phyloP scores from a whole-genome alignment of 2,329 filamentous ascomycete species.

The Calonectria hawksworthii region DNA sequence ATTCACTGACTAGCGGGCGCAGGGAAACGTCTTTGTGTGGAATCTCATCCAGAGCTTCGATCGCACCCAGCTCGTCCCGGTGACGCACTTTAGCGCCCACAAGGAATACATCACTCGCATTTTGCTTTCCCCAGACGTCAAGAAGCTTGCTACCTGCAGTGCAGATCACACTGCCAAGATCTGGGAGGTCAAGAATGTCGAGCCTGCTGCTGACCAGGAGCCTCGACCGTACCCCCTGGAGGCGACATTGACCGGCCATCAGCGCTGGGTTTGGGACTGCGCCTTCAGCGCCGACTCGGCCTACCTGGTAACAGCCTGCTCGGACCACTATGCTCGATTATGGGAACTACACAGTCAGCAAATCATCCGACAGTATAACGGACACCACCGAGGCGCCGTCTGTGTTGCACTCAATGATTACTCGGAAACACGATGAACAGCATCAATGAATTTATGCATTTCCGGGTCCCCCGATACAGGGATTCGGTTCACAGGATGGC shows the following conservation, averaged over 20 bases:
- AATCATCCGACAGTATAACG: conserved; percentile 95
- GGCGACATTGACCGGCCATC: conserved; percentile 89
- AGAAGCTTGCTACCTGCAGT: conserved; percentile 93
- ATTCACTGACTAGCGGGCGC: conserved; percentile 9
- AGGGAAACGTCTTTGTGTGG: conserved; percentile 99
- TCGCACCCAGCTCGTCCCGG: conserved; percentile 85
- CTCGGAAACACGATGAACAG: conserved; percentile 65
- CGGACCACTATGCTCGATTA: conserved; percentile 90
- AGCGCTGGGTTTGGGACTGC: conserved; percentile 98
- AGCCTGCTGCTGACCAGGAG: conserved; percentile 58
- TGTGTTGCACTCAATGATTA: conserved; percentile 95
- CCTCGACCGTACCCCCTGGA: conserved; percentile 81
- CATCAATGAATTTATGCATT: neutral
- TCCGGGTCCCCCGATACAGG: neutral
- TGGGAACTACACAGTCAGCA: conserved; percentile 91
- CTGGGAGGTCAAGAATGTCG: conserved; percentile 88
- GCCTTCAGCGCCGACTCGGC: conserved; percentile 94
- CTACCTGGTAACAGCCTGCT: conserved; percentile 93
- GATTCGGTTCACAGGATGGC: neutral
- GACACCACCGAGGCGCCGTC: conserved; percentile 91
- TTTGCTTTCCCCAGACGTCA: conserved; percentile 91
- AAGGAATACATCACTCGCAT: conserved; percentile 94
- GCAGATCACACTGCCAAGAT: conserved; percentile 96
- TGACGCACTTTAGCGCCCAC: conserved; percentile 92
- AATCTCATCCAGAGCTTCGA: conserved; percentile 88